Conservation (phyloP, 23 red algal genomes). For the Gracilariopsis chorda region DNA sequence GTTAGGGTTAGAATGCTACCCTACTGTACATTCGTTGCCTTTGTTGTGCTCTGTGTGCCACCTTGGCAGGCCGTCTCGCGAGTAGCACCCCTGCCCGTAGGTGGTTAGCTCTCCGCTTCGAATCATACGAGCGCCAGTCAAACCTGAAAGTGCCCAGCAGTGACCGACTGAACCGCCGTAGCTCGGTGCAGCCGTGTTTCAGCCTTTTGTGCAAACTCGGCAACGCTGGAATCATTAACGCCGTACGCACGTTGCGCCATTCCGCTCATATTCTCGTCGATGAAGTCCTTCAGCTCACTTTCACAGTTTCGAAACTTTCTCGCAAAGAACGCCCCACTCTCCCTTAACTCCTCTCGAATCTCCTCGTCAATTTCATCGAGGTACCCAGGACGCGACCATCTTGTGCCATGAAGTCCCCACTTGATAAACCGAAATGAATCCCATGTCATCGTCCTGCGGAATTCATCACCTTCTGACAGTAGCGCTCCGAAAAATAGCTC, state of each 20-base stretch:
- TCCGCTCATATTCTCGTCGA: constrained; percentile 51
- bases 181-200: neutral
- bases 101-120: no score
- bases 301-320: constrained; percentile 73
- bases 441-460: constrained; percentile 36
- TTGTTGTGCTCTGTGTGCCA: no score
- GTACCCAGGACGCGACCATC: constrained; percentile 53
- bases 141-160: no score
- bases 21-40: no score
- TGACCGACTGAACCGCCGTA: neutral
- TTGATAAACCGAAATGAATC: constrained; percentile 58
- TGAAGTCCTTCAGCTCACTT: constrained; percentile 31
- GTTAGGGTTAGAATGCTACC: no score
- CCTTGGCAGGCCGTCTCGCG: no score
- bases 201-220: neutral
- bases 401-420: constrained; percentile 46
- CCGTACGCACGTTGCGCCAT: neutral
- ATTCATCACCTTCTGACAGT: constrained; percentile 21
- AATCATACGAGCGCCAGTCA: no score
- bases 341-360: neutral
- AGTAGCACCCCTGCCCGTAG: no score
- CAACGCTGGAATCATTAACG: neutral
- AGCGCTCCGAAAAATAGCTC: constrained; percentile 72
- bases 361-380: constrained; percentile 45
- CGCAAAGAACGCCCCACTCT: constrained; percentile 26